Evolutionary conservation across 352 stramenopile species (phyloP), one percentile per base, ranked within the genome.

Genomic region (Phytophthora rubi): DNA sequence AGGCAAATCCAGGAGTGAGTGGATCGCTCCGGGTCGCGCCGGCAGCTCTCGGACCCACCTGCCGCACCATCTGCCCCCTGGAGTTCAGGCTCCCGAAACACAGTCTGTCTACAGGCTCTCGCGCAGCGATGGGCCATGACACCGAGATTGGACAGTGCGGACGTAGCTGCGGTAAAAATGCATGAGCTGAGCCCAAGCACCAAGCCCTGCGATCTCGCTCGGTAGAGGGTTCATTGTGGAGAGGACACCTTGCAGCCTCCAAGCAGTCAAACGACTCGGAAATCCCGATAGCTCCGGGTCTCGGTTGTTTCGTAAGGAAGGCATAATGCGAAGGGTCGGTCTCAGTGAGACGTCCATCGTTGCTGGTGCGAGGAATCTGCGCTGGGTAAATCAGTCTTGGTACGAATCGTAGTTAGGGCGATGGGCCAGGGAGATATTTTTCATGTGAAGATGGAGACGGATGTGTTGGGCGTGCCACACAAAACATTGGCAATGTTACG

Each of bases 1-100:
- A 56, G 67, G 59, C 55, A 73, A 79, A 76, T 79, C 62, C 56
- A 79, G 72, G 48, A 79, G 35, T 79, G 58, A 63, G 48, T 54
- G 61, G 21, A 49, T 71, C 30, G 8, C 28, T 9, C 62, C 44
- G 39, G 62, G 57, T 48, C 42, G 42, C 42, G 42, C 42, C 15
- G 35, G 16, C 42, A 48, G 42, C 57, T 54, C 62, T 47, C 45
- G 30, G 37, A 52, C 28, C 53, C 35, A 53, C 49, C 42, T 42
- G 53, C 35, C 15, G 64, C 51, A 52, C 66, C 66, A 75, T 69
- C 71, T 78, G 66, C 56, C 32, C 32, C 16, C 45, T 9, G 53
- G 44, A 55, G 15, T 30, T 30, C 26, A 30, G 26, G 26, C 26
- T 30, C 26, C 26, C 26, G 26, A 30, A 2, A 4, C 26, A 2